Evolutionary conservation across 164 flowering plant species (phyloP).

Genomic region (Malania oleifera): DNA sequence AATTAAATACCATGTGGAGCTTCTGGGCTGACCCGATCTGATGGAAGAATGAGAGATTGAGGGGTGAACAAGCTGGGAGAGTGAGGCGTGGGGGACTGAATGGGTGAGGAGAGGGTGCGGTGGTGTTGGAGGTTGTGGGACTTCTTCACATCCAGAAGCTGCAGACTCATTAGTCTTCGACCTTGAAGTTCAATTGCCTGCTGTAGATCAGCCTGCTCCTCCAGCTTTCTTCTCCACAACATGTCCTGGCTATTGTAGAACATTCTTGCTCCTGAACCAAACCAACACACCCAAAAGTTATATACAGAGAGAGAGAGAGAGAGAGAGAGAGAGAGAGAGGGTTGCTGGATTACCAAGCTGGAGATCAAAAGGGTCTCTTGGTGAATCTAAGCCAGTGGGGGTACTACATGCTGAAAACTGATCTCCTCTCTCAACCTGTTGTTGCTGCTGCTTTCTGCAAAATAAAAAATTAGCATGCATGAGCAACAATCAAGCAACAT

Average conservation of each 20-base stretch:
- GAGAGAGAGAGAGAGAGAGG: not conserved
- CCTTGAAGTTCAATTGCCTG: constrained; percentile 59
- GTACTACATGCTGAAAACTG: constrained; percentile 53
- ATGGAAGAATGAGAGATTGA: constrained; percentile 16
- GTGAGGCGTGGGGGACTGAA: constrained; percentile 30
- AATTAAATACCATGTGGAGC: constrained; percentile 22
- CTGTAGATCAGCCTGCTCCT: constrained; percentile 54
- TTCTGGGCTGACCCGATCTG: constrained; percentile 26
- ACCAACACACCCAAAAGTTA: not conserved
- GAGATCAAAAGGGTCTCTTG: constrained; percentile 71
- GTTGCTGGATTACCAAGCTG: constrained; percentile 48
- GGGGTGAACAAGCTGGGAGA: constrained; percentile 25
- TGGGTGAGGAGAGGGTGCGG: constrained; percentile 35
- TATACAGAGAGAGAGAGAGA: no score
- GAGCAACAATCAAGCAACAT: not conserved
- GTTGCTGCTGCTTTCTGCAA: constrained; percentile 40
- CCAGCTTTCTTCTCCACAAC: constrained; percentile 55
- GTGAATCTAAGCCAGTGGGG: constrained; percentile 69
- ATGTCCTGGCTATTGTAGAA: constrained; percentile 42
- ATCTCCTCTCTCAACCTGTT: constrained; percentile 55
- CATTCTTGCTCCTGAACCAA: constrained; percentile 43
- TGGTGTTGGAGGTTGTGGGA: constrained; percentile 24
- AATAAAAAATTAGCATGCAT: not conserved
- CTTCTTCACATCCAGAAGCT: constrained; percentile 56
- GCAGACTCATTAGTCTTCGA: constrained; percentile 45